phyloP scores from a whole-genome alignment of 305 asterid genomes.

The Fraxinus latifolia region DNA sequence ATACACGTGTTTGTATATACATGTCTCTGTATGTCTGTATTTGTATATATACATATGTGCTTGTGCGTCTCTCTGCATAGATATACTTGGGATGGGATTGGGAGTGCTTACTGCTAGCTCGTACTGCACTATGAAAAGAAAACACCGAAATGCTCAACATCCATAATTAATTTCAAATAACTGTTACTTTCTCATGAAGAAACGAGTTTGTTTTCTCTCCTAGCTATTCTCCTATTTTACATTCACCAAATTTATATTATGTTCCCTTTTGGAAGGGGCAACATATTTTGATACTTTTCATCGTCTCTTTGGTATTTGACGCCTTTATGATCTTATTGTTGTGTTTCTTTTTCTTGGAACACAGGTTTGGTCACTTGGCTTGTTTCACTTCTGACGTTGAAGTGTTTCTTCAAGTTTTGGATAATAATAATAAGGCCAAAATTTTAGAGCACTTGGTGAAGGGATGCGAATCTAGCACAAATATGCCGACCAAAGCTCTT shows the following conservation, averaged over 20 bases:
- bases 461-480: constrained; percentile 41
- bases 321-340: constrained; percentile 19
- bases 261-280: not conserved
- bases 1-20: not conserved
- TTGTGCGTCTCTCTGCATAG: not conserved
- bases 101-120: not conserved
- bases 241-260: not conserved
- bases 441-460: constrained; percentile 53
- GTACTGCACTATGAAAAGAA: not conserved
- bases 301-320: constrained; percentile 3
- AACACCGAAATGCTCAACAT: not conserved
- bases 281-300: constrained; percentile 3
- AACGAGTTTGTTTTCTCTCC: not conserved
- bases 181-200: not conserved
- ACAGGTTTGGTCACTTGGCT: constrained; percentile 96
- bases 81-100: not conserved
- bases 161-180: not conserved
- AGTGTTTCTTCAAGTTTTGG: constrained; percentile 62
- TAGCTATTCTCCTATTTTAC: not conserved
- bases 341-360: constrained; percentile 26
- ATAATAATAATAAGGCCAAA: constrained; percentile 43
- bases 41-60: not conserved
- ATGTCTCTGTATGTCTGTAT: not conserved
- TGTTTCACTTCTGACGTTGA: constrained; percentile 81
- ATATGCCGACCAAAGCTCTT: constrained; percentile 60